Evolutionary conservation across 2,329 filamentous ascomycete species (phyloP).

Genomic region (Macrophomina phaseolina): DNA sequence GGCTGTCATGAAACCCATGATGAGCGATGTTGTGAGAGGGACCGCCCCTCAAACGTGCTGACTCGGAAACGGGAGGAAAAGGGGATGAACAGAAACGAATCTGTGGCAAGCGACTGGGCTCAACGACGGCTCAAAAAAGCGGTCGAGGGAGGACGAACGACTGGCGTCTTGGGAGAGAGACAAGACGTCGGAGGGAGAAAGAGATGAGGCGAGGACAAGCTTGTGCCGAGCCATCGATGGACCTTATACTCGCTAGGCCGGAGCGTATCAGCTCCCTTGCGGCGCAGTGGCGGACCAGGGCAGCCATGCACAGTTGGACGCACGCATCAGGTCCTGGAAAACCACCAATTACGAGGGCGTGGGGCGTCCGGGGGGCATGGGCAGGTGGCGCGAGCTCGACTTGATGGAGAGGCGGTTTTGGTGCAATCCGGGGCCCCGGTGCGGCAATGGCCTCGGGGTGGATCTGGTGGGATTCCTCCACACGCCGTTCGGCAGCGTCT

Average conservation of each 20-base stretch:
- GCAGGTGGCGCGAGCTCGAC: background rate
- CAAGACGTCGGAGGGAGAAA: background rate
- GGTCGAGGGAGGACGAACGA: background rate
- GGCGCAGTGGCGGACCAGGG: conserved; percentile 13
- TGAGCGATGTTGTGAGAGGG: conserved; percentile 1
- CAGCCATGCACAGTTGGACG: conserved; percentile 15
- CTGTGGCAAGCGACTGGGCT: background rate
- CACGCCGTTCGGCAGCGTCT: background rate
- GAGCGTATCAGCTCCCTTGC: conserved; percentile 18
- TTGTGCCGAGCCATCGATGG: conserved; percentile 8
- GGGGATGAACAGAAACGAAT: background rate
- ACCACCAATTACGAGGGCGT: conserved; percentile 11
- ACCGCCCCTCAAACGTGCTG: background rate
- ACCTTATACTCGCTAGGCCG: conserved; percentile 19
- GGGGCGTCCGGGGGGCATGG: conserved; percentile 10
- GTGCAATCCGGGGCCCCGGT: conserved; percentile 25
- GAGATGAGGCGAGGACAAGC: conserved; percentile 13
- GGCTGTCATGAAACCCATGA: conserved; percentile 29
- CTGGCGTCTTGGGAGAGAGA: background rate
- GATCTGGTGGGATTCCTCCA: conserved; percentile 16
- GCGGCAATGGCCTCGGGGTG: conserved; percentile 1
- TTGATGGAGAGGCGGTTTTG: background rate
- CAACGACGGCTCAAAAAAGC: background rate
- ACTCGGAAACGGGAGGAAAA: background rate
- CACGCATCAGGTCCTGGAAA: conserved; percentile 12